phyloP scores from a whole-genome alignment of 2,329 filamentous ascomycete genomes.

The Xylaria sp. region DNA sequence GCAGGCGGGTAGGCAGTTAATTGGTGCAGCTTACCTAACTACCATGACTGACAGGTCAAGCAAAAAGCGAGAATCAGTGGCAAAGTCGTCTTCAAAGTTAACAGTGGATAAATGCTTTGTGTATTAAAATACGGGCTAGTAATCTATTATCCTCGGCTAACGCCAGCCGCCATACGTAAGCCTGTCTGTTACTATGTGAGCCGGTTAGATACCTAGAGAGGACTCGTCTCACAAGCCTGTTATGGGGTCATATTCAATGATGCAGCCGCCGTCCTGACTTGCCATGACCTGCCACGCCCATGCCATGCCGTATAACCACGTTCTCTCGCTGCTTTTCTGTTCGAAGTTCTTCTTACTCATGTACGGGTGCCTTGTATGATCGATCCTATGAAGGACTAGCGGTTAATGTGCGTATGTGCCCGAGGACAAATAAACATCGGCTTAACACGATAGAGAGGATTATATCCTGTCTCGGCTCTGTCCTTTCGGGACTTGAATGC shows the following conservation, averaged over 20 bases:
- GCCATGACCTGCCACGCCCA: neutral
- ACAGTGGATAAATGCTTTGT: slow-evolving; percentile 7
- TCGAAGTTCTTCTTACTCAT: neutral
- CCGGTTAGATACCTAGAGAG: neutral
- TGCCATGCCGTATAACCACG: slow-evolving; percentile 10
- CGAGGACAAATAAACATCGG: neutral
- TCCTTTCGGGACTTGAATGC: neutral
- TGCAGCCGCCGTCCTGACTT: slow-evolving; percentile 3
- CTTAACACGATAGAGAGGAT: slow-evolving; percentile 4
- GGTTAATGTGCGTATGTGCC: slow-evolving; percentile 4
- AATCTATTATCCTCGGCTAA: slow-evolving; percentile 17
- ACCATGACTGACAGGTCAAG: neutral
- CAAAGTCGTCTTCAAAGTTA: neutral
- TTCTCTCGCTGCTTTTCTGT: neutral
- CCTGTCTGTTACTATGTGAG: neutral
- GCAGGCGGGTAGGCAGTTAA: too few species aligned
- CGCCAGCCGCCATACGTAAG: neutral
- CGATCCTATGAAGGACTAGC: slow-evolving; percentile 3
- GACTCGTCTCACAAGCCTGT: neutral
- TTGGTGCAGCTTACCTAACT: neutral
- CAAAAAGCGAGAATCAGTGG: neutral
- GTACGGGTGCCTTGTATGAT: neutral
- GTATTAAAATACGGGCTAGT: slow-evolving; percentile 20
- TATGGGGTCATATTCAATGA: slow-evolving; percentile 12
- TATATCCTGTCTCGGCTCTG: neutral